Percentiles rank a stretch among this genome's conserved stretches.
phyloP scores from a whole-genome alignment of 2,329 filamentous ascomycete species.

The Escovopsis sp. region DNA sequence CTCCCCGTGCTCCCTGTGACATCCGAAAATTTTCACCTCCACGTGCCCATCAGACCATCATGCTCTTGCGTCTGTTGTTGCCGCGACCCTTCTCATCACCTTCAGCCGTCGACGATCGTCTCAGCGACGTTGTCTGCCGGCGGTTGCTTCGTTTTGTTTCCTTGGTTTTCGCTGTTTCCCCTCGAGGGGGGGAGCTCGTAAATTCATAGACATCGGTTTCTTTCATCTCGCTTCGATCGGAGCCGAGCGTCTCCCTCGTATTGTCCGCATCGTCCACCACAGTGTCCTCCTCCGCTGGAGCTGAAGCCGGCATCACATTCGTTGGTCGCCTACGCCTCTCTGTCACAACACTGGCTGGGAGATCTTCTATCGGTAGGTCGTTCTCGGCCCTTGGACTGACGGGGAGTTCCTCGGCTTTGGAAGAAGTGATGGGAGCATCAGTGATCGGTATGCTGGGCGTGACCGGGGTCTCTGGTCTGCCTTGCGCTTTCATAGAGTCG shows the following conservation, averaged over 20 bases:
- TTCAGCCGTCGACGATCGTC: conserved; percentile 25
- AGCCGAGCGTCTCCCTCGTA: conserved; percentile 6
- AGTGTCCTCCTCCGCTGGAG: conserved; percentile 5
- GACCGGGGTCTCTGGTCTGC: too few species aligned
- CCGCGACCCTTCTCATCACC: conserved; percentile 21
- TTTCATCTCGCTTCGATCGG: conserved; percentile 11
- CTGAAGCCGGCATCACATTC: conserved; percentile 9
- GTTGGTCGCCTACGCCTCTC: conserved; percentile 28
- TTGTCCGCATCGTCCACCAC: conserved; percentile 2
- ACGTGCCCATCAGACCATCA: conserved; percentile 37
- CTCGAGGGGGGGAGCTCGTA: conserved; percentile 29
- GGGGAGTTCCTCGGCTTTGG: conserved; percentile 6
- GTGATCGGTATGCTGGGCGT: too few species aligned
- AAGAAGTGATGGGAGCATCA: too few species aligned
- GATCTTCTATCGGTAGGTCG: conserved; percentile 12
- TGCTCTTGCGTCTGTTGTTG: conserved; percentile 37
- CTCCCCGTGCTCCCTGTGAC: conserved; percentile 7
- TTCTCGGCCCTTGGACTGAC: conserved; percentile 30
- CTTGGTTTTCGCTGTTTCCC: conserved; percentile 15
- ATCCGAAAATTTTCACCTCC: conserved; percentile 6
- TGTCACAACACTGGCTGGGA: conserved; percentile 20
- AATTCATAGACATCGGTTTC: conserved; percentile 42
- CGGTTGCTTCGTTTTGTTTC: conserved; percentile 13
- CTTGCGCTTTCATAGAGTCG: conserved; percentile 17
- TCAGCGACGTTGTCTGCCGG: conserved; percentile 20